phyloP scores from a whole-genome alignment of 352 stramenopile genomes.

The Phytophthora cryptogea region DNA sequence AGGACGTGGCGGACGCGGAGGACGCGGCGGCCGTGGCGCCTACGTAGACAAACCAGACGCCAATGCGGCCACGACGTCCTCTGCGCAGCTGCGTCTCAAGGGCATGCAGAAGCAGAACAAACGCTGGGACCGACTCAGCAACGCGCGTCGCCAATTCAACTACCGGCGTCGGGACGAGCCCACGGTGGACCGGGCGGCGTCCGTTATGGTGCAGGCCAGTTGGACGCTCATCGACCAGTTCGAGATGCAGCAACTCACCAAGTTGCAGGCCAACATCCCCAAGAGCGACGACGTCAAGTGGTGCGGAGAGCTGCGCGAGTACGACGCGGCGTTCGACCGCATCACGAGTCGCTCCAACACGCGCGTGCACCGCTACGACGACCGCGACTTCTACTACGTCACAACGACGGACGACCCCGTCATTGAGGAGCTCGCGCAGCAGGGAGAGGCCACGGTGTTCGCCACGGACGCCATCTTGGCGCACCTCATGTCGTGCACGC shows the following conservation, averaged over 20 bases:
- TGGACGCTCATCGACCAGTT: conserved; percentile 97
- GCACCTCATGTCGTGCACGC: conserved; percentile 96
- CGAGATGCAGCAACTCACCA: conserved; percentile 95
- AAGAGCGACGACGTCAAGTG: conserved; percentile 92
- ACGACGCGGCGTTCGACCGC: conserved; percentile 95
- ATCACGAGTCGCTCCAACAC: conserved; percentile 87
- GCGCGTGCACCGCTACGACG: conserved; percentile 78
- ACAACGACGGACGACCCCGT: conserved; percentile 97
- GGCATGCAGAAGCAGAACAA: conserved; percentile 89
- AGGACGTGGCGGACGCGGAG: conserved; percentile 48
- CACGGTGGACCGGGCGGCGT: conserved; percentile 76
- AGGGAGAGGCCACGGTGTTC: conserved; percentile 94
- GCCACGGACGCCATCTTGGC: conserved; percentile 97
- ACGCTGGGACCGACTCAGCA: conserved; percentile 78
- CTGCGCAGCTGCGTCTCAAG: conserved; percentile 79
- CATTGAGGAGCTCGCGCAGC: conserved; percentile 93
- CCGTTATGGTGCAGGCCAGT: conserved; percentile 90
- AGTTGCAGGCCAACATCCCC: conserved; percentile 91
- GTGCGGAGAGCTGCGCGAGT: conserved; percentile 95
- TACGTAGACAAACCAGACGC: conserved; percentile 45
- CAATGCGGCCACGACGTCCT: conserved; percentile 48
- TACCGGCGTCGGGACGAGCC: conserved; percentile 66
- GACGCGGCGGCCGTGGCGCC: conserved; percentile 38
- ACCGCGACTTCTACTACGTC: conserved; percentile 97
- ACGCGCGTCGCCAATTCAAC: conserved; percentile 71